A percentile compares a stretch with the other conserved stretches of the same genome.
These are phyloP conservation scores for Dryas drummondii DNA, from an alignment of 306 rosid species.

Conservation along the genomic window DNA sequence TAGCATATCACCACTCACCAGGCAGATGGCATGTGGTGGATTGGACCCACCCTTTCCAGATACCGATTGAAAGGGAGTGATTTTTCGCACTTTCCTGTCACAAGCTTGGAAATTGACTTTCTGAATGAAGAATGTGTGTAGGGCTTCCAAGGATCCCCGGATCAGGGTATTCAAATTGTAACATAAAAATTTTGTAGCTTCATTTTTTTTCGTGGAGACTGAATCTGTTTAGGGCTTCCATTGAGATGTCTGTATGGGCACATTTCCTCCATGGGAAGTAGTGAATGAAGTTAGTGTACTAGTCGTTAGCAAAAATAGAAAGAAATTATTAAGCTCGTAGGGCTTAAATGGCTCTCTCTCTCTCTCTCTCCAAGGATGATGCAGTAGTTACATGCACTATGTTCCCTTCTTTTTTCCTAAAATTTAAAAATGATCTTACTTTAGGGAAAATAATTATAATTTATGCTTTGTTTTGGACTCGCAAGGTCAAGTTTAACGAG, in stretches of 20 bases:
- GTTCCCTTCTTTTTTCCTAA: too few relatives aligned
- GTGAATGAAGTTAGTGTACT: conserved; percentile 19
- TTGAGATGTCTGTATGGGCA: conserved; percentile 32
- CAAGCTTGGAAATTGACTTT: conserved; percentile 14
- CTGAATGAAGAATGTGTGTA: conserved; percentile 21
- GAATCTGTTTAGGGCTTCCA: conserved; percentile 40
- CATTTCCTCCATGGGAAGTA: conserved; percentile 38
- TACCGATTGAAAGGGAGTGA: conserved; percentile 9
- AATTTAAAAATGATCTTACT: too few relatives aligned
- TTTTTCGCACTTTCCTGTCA: conserved; percentile 19
- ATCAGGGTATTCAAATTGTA: conserved; percentile 17
- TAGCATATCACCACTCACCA: not conserved
- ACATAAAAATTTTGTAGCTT: conserved; percentile 27
- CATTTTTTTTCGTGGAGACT: conserved; percentile 23
- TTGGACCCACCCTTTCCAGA: conserved; percentile 12
- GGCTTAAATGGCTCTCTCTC: too few relatives aligned
- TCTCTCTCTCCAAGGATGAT: too few relatives aligned
- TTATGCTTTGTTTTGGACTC: too few relatives aligned
- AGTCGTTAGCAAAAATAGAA: not conserved
- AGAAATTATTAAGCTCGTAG: too few relatives aligned
- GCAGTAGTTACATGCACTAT: too few relatives aligned
- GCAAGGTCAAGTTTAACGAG: too few relatives aligned
- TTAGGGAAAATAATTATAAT: too few relatives aligned
- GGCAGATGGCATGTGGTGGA: conserved; percentile 18
- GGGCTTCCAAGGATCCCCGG: conserved; percentile 25